Evolutionary conservation across 805 yeast genomes (phyloP).

Genomic region (Tetrapisispora iriomotensis): DNA sequence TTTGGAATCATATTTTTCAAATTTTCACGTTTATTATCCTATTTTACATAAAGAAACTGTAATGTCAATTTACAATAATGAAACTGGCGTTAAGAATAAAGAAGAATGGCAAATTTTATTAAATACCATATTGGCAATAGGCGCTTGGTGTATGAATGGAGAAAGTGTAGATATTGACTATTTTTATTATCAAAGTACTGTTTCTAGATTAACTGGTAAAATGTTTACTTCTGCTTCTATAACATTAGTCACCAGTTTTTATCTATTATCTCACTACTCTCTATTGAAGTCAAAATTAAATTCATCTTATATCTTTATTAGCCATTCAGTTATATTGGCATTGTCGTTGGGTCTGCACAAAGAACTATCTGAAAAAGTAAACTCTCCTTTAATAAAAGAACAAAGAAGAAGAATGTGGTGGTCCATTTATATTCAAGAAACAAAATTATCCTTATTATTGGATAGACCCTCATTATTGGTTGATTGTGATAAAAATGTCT

Average conservation of each 20-base stretch:
- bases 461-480: constrained; percentile 41
- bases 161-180: constrained; percentile 42
- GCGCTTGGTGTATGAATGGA: constrained; percentile 57
- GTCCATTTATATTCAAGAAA: constrained; percentile 55
- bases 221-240: constrained; percentile 54
- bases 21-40: constrained; percentile 55
- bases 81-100: constrained; percentile 33
- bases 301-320: constrained; percentile 59
- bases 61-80: constrained; percentile 34
- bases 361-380: constrained; percentile 28
- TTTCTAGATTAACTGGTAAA: constrained; percentile 34
- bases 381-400: constrained; percentile 31
- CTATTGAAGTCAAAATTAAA: constrained; percentile 59
- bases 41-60: constrained; percentile 47
- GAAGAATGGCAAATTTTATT: constrained; percentile 43
- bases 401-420: constrained; percentile 58
- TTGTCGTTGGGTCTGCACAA: constrained; percentile 52
- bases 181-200: constrained; percentile 46
- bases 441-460: constrained; percentile 53
- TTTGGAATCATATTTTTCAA: constrained; percentile 43
- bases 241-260: constrained; percentile 42
- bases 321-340: constrained; percentile 58
- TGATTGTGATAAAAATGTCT: not conserved
- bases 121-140: constrained; percentile 53
- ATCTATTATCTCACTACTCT: constrained; percentile 48